These are phyloP conservation scores for Cytospora piceae DNA, from an alignment of 2,329 filamentous ascomycete genomes.

Conservation along the genomic window DNA sequence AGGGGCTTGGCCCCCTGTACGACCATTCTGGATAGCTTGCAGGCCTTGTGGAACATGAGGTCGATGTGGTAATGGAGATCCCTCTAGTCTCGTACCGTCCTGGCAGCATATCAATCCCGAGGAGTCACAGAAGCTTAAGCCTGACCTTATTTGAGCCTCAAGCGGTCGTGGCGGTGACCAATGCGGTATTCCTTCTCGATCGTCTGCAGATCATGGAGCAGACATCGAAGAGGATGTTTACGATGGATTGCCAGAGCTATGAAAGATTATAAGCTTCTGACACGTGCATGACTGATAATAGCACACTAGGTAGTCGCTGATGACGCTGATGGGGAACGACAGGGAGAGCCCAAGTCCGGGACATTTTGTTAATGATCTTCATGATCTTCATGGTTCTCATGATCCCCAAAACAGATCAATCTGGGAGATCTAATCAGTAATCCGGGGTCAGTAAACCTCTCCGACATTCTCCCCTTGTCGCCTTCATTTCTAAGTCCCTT, in stretches of 20 bases:
- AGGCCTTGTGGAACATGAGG: neutral
- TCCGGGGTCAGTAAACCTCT: neutral
- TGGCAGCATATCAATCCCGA: neutral
- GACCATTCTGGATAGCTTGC: neutral
- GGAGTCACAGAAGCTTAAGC: slow-evolving; percentile 10
- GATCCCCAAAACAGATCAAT: slow-evolving; percentile 12
- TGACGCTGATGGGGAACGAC: too few species aligned
- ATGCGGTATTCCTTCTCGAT: neutral
- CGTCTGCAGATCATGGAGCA: neutral
- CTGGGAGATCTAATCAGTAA: slow-evolving; percentile 8
- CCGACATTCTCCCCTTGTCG: neutral
- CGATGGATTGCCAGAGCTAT: too few species aligned
- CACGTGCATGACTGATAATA: too few species aligned
- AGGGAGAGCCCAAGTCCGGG: too few species aligned
- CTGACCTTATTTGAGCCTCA: slow-evolving; percentile 12
- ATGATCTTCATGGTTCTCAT: too few species aligned
- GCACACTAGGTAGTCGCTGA: too few species aligned
- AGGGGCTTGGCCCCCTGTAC: neutral
- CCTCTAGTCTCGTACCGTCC: too few species aligned
- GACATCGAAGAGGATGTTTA: neutral
- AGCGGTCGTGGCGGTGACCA: neutral
- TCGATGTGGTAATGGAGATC: too few species aligned
- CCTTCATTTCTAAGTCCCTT: neutral
- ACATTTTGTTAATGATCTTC: slow-evolving; percentile 10
- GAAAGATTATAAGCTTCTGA: too few species aligned